Conservation (phyloP, 2,329 filamentous ascomycete genomes). For the Cladosporium sp. region DNA sequence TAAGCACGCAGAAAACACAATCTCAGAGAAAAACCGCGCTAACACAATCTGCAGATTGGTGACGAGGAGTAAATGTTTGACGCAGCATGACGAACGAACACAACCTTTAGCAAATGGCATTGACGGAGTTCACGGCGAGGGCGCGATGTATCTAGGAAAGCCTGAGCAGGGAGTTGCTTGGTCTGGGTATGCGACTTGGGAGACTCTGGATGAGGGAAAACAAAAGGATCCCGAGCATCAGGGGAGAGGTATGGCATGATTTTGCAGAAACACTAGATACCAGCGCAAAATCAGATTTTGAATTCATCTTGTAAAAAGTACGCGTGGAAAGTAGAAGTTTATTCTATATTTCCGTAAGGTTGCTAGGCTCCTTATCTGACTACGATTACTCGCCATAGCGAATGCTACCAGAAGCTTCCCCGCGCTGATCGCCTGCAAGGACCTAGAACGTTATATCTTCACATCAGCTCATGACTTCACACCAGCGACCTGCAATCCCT, state of each 20-base stretch:
- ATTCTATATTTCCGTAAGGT: too few species aligned
- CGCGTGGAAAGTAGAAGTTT: too few species aligned
- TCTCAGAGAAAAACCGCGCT: slow-evolving; percentile 27
- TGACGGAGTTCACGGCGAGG: slow-evolving; percentile 5
- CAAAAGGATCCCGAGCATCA: neutral
- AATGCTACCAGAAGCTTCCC: too few species aligned
- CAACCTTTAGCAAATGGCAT: slow-evolving; percentile 6
- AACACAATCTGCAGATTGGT: slow-evolving; percentile 57
- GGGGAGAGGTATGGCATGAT: neutral
- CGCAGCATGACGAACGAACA: slow-evolving; percentile 3
- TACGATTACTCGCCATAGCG: too few species aligned
- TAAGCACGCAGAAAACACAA: slow-evolving; percentile 38
- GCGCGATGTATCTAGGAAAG: slow-evolving; percentile 3
- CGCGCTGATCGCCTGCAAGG: too few species aligned
- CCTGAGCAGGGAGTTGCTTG: slow-evolving; percentile 4
- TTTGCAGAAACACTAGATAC: slow-evolving; percentile 4
- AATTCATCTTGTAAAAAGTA: neutral
- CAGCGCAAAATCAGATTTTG: slow-evolving; percentile 2
- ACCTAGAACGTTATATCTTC: too few species aligned
- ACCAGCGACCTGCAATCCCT: neutral
- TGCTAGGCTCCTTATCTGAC: too few species aligned
- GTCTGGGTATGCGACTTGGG: neutral
- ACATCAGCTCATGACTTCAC: too few species aligned
- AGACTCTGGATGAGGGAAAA: slow-evolving; percentile 3
- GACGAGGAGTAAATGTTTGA: slow-evolving; percentile 53